Evolutionary conservation across 1,284 basidiomycete species (phyloP).

Genomic region (Malassezia vespertilionis): DNA sequence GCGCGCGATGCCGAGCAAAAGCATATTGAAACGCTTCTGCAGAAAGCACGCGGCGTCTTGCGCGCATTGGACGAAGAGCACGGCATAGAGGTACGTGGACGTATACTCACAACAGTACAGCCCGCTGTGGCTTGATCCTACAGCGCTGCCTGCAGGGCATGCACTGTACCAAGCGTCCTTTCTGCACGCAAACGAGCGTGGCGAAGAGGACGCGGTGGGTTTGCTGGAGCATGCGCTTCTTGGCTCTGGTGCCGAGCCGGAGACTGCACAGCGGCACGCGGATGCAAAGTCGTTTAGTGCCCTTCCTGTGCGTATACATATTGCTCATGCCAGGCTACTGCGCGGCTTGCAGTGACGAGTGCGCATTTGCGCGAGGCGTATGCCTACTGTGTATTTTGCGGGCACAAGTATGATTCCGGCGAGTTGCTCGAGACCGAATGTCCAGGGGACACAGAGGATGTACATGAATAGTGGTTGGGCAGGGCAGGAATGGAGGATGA

Average conservation of each 20-base stretch:
- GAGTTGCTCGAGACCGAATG: constrained; percentile 17
- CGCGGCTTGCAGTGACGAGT: constrained; percentile 20
- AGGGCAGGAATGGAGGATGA: neutral
- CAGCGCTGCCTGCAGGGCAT: constrained; percentile 10
- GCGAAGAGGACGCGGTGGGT: constrained; percentile 1
- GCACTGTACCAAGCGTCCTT: neutral
- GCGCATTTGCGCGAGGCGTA: constrained; percentile 16
- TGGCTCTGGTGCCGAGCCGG: too few relatives aligned
- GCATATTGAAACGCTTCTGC: constrained; percentile 18
- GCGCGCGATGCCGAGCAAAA: constrained; percentile 14
- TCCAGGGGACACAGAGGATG: constrained; percentile 23
- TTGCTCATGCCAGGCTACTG: neutral
- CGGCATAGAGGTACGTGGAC: constrained; percentile 8
- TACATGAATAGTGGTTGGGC: constrained; percentile 19
- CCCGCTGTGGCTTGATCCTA: constrained; percentile 27
- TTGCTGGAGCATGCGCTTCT: constrained; percentile 13
- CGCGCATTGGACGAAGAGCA: constrained; percentile 19
- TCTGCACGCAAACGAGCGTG: constrained; percentile 6
- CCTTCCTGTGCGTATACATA: too few relatives aligned
- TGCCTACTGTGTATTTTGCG: constrained; percentile 26
- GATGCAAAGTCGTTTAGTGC: too few relatives aligned
- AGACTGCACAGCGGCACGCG: too few relatives aligned
- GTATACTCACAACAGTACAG: constrained; percentile 16
- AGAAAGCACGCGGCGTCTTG: constrained; percentile 20
- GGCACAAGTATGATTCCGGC: constrained; percentile 16